phyloP scores from a whole-genome alignment of 2,329 filamentous ascomycete species.

The Phialophora expanda region DNA sequence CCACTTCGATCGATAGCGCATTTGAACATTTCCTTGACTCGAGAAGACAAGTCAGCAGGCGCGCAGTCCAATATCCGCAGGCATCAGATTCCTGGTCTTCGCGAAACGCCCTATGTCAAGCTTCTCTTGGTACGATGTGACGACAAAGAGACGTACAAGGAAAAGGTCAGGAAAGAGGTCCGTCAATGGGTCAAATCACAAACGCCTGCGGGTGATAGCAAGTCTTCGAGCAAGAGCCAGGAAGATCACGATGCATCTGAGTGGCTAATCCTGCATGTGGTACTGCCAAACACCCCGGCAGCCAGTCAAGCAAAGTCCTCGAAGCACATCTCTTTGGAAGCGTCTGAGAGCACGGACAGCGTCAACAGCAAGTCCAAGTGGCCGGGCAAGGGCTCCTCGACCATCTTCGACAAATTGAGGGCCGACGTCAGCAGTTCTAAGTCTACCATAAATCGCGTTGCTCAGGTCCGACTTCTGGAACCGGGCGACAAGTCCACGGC shows the following conservation, averaged over 20 bases:
- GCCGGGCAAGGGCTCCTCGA: constrained; percentile 76
- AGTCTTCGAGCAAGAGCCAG: constrained; percentile 63
- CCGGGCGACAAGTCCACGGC: constrained; percentile 44
- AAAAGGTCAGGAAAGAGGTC: constrained; percentile 74
- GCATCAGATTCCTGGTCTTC: constrained; percentile 92
- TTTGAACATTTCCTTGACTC: constrained; percentile 85
- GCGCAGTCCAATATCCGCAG: constrained; percentile 60
- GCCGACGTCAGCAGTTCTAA: constrained; percentile 89
- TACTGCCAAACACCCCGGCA: constrained; percentile 82
- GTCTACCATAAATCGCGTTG: constrained; percentile 73
- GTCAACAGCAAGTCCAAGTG: constrained; percentile 70
- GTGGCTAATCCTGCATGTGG: constrained; percentile 92
- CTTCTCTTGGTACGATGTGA: constrained; percentile 88
- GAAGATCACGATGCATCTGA: constrained; percentile 97
- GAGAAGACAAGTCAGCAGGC: constrained; percentile 55
- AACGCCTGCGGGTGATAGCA: constrained; percentile 34
- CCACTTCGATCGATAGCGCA: constrained; percentile 92
- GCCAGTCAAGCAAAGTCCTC: constrained; percentile 74
- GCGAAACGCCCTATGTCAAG: constrained; percentile 92
- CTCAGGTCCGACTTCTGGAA: constrained; percentile 75
- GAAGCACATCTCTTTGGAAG: constrained; percentile 51
- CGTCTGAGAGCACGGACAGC: constrained; percentile 66
- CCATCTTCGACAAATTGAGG: constrained; percentile 85
- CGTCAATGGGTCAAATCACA: constrained; percentile 86
- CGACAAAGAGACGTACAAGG: constrained; percentile 93